These are phyloP conservation scores for Candida pseudoglaebosa DNA, from an alignment of 805 yeast species.

Conservation along the genomic window DNA sequence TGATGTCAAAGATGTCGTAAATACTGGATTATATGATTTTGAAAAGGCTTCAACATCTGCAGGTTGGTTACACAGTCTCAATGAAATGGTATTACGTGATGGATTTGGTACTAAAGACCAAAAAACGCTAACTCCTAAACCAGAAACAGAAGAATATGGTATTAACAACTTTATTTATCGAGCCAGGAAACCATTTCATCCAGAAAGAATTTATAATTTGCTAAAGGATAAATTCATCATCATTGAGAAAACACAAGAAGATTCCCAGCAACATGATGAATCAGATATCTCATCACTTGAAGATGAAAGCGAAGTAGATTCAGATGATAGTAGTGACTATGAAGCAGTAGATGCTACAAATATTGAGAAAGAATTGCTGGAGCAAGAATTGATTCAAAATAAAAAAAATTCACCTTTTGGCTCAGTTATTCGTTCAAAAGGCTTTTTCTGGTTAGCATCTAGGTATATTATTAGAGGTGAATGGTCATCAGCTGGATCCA, in stretches of 20 bases:
- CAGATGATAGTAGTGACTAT: conserved; percentile 11
- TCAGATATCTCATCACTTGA: conserved; percentile 9
- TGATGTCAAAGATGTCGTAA: conserved; percentile 29
- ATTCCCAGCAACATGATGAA: conserved; percentile 15
- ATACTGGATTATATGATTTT: conserved; percentile 36
- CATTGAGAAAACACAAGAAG: conserved; percentile 17
- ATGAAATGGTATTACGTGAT: conserved; percentile 32
- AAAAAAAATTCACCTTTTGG: conserved; percentile 35
- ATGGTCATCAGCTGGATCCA: conserved; percentile 43
- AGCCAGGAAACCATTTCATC: conserved; percentile 43
- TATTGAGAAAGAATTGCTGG: conserved; percentile 14
- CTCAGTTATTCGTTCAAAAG: conserved; percentile 38
- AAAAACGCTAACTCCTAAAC: conserved; percentile 32
- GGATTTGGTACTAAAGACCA: conserved; percentile 21
- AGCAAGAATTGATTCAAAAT: conserved; percentile 26
- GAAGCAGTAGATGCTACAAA: conserved; percentile 11
- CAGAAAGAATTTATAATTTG: conserved; percentile 34
- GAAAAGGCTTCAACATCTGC: conserved; percentile 41
- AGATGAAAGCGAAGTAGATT: conserved; percentile 5
- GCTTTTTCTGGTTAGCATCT: conserved; percentile 44
- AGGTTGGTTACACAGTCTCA: conserved; percentile 42
- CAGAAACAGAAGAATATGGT: conserved; percentile 46
- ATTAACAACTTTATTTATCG: conserved; percentile 41
- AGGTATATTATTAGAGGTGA: conserved; percentile 39
- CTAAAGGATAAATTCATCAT: conserved; percentile 33